These are phyloP conservation scores for Tulasnella sp. DNA, from an alignment of 768 basidiomycete species.

Conservation along the genomic window DNA sequence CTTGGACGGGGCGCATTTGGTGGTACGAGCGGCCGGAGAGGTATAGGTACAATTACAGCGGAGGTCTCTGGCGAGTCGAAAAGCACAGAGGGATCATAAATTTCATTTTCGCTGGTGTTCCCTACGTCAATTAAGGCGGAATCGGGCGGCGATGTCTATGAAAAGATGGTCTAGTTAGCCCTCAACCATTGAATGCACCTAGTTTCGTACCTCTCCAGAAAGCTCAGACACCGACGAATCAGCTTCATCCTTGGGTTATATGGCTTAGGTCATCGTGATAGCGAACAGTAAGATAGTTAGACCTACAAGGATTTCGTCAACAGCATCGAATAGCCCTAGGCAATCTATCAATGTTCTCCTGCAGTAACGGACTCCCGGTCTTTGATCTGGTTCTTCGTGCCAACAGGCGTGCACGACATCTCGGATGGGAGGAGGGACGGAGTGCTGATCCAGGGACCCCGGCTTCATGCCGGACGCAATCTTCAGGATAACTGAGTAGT, in stretches of 20 bases:
- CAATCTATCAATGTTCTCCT: background rate
- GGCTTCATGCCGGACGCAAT: background rate
- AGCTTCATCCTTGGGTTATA: background rate
- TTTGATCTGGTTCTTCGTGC: background rate
- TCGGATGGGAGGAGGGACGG: background rate
- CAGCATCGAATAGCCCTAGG: background rate
- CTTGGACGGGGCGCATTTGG: background rate
- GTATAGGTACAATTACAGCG: background rate
- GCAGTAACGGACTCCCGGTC: background rate
- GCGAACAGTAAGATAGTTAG: background rate
- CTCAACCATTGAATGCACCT: background rate
- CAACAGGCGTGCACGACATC: background rate
- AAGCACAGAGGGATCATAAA: background rate
- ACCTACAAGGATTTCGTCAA: background rate
- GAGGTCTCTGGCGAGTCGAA: background rate
- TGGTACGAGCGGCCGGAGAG: background rate
- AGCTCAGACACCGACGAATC: background rate
- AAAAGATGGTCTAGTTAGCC: background rate
- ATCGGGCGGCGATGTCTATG: background rate
- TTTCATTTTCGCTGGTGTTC: background rate
- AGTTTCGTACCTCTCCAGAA: background rate
- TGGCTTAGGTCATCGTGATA: background rate
- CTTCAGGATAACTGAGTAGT: background rate
- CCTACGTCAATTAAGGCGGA: background rate
- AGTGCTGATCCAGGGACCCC: background rate